phyloP scores from a whole-genome alignment of 805 yeast genomes.

The Wickerhamomyces kurtzmanii region DNA sequence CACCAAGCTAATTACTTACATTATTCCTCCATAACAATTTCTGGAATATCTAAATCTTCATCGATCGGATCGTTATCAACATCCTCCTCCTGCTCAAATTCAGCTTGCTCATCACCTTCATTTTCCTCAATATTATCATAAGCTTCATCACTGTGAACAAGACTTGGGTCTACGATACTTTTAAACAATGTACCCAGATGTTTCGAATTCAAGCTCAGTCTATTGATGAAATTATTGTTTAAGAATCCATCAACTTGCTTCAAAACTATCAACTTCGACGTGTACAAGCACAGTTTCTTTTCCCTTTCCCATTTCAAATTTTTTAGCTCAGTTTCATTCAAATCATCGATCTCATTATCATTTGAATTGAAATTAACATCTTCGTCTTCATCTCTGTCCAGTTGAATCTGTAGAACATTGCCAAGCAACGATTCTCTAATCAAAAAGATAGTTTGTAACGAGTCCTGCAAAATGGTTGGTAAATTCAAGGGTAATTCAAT shows the following conservation, averaged over 20 bases:
- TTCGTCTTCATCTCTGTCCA: conserved; percentile 45
- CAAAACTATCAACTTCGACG: conserved; percentile 28
- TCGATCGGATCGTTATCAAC: conserved; percentile 3
- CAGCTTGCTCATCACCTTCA: conserved; percentile 3
- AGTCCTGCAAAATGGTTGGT: conserved; percentile 19
- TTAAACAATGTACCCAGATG: conserved; percentile 22
- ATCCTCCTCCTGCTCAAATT: conserved; percentile 2
- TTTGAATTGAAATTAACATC: conserved; percentile 26
- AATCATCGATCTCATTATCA: conserved; percentile 6
- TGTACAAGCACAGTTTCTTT: conserved; percentile 28
- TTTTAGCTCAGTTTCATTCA: conserved; percentile 7
- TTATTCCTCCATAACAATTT: conserved; percentile 10
- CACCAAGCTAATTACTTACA: too few species aligned
- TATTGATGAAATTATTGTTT: conserved; percentile 12
- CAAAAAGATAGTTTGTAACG: conserved; percentile 33
- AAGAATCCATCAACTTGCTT: conserved; percentile 23
- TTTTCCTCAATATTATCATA: not conserved
- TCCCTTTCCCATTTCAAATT: conserved; percentile 25
- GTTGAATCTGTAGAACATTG: conserved; percentile 19
- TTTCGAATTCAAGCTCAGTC: conserved; percentile 27
- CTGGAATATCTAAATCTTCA: conserved; percentile 4
- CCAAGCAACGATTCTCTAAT: conserved; percentile 39
- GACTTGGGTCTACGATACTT: conserved; percentile 1
- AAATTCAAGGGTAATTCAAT: conserved; percentile 15
- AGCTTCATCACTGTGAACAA: not conserved